phyloP scores from a whole-genome alignment of 371 early-diverging fungal genomes.

The Mucor racemosus region DNA sequence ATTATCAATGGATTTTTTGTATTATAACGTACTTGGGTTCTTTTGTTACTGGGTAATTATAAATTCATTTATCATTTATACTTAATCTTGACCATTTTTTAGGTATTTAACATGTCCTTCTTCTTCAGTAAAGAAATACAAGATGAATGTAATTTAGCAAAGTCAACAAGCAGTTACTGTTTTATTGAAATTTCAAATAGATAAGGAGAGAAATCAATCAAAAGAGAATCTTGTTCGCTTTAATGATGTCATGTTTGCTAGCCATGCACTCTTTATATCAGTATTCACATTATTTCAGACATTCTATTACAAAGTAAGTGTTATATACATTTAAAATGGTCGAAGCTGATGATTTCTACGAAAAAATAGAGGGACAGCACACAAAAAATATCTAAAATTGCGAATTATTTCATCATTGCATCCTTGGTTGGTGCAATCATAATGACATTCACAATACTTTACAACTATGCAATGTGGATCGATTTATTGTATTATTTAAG shows the following conservation, averaged over 20 bases:
- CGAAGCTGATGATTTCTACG: not conserved
- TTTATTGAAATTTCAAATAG: conserved; percentile 15
- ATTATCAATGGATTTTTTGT: conserved; percentile 88
- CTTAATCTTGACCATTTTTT: not conserved
- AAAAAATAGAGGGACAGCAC: conserved; percentile 43
- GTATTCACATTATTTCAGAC: conserved; percentile 73
- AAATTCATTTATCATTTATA: not conserved
- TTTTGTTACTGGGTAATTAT: conserved; percentile 72
- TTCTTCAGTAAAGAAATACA: conserved; percentile 69
- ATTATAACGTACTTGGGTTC: conserved; percentile 87
- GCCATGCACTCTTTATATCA: conserved; percentile 81
- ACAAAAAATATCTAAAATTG: conserved; percentile 48
- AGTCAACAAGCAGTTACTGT: not conserved
- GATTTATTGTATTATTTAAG: conserved; percentile 79
- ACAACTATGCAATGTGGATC: conserved; percentile 53
- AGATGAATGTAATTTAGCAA: conserved; percentile 61
- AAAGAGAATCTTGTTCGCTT: conserved; percentile 76
- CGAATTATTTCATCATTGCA: conserved; percentile 42
- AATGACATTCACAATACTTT: conserved; percentile 28
- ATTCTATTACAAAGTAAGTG: conserved; percentile 72
- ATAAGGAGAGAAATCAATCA: conserved; percentile 70
- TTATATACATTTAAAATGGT: not conserved
- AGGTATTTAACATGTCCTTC: conserved; percentile 80
- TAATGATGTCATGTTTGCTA: conserved; percentile 90
- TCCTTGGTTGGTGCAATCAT: conserved; percentile 46